Conservation (phyloP, 305 asterid species). For the Fraxinus angustifolia region DNA sequence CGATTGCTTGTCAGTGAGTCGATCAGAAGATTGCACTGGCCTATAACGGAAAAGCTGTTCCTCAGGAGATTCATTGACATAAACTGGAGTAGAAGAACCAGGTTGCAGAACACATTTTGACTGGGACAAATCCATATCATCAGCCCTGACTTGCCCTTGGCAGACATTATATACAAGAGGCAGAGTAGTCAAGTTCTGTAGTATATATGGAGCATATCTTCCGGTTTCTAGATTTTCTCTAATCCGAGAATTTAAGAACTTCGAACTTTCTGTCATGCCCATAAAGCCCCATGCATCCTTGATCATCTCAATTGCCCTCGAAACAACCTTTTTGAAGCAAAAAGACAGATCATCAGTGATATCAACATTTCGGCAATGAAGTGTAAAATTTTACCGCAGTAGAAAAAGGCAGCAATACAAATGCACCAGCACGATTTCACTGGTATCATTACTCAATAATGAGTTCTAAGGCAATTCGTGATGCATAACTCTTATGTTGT, state of each 20-base stretch:
- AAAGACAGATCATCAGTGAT: constrained; percentile 23
- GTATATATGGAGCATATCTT: constrained; percentile 84
- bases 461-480: not conserved
- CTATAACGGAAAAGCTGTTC: constrained; percentile 62
- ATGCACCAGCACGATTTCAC: not conserved
- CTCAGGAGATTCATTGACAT: constrained; percentile 69
- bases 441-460: not conserved
- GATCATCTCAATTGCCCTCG: constrained; percentile 64
- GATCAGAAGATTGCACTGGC: constrained; percentile 65
- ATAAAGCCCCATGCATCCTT: constrained; percentile 54
- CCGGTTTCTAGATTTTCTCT: constrained; percentile 44
- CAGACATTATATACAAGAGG: constrained; percentile 67
- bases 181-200: constrained; percentile 81
- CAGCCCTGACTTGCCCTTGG: constrained; percentile 46
- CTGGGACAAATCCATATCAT: constrained; percentile 53
- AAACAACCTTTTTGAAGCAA: constrained; percentile 54
- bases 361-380: constrained; percentile 13
- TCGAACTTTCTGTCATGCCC: constrained; percentile 40
- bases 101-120: constrained; percentile 62
- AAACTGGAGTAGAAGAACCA: constrained; percentile 71
- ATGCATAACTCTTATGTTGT: not conserved
- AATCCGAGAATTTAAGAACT: constrained; percentile 40
- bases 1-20: constrained; percentile 54
- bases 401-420: not conserved
- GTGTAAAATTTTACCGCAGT: not conserved